Evolutionary conservation across 2,329 filamentous ascomycete species (phyloP), one percentile per base, ranked within the genome.

Genomic region (Hypoxylon sp.): DNA sequence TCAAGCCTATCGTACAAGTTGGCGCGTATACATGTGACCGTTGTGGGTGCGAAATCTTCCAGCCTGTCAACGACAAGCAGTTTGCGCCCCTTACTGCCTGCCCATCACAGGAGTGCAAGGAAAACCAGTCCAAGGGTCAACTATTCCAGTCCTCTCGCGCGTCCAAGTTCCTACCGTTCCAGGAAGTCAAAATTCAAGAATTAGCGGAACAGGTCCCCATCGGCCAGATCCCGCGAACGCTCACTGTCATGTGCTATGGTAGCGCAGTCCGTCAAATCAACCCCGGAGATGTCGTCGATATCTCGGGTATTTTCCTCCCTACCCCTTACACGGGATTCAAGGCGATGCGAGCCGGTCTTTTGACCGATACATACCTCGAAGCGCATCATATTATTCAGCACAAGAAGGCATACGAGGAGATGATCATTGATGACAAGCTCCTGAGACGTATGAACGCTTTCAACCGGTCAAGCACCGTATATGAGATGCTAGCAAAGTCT

Each of bases 121-220:
- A 87, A 67, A 98, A 98, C 80, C 94, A 97, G 79, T 89, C 93
- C 73, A 97, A 96, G 80, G 96, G 96, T 17, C 93, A 98, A 79
- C 87, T 99, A 41, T 95, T 97, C 79, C 89, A 97, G 38, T 98
- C 95, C 0, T 97, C 94, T n/a, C 89, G 96, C 74, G 96, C 95
- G 0, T 98, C 94, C 56, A 99, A 98, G 76, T 99, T 98, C 77
- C 83, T 97, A 75, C 94, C 96, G 2, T 99, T 99, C 84, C 96
- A 99, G 80, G 96, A 99, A 80, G 90, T 98, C 81, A 98, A 98
- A 83, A 94, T 99, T 62, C 96, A 99, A 81, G 96, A 99, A 79
- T 93, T 98, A 89, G 94, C 96, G n/a, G 96, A 99, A 79, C 96
- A 99, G 80, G 96, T 99, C 0, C 96, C 96, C 6, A 97, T 99